These are phyloP conservation scores for Flammula alnicola DNA, from an alignment of 1,284 basidiomycete species.

Conservation along the genomic window DNA sequence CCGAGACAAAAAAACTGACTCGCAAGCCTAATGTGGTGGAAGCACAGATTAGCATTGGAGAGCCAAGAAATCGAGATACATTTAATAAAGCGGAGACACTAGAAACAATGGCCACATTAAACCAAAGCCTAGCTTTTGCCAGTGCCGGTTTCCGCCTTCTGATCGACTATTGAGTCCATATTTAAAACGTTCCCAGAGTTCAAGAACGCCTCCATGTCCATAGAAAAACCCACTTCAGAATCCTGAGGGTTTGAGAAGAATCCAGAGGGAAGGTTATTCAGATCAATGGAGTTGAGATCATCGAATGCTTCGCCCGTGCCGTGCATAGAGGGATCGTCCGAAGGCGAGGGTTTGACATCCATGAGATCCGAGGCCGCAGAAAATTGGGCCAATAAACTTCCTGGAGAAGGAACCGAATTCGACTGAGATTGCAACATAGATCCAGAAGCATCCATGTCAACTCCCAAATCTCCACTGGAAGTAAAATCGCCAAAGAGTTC, in stretches of 20 bases:
- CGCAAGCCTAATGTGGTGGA: no score
- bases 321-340: constrained; percentile 23
- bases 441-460: constrained; percentile 6
- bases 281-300: constrained; percentile 47
- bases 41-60: no score
- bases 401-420: constrained; percentile 38
- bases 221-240: constrained; percentile 37
- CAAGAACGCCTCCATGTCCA: constrained; percentile 43
- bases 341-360: constrained; percentile 26
- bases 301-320: constrained; percentile 39
- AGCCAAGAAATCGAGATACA: no score
- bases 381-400: constrained; percentile 43
- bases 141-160: constrained; percentile 10
- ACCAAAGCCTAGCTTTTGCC: constrained; percentile 1
- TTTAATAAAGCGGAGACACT: not conserved
- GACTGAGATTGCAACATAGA: constrained; percentile 11
- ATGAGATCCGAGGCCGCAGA: constrained; percentile 31
- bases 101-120: not conserved
- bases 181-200: constrained; percentile 11
- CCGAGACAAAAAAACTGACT: no score
- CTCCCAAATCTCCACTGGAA: constrained; percentile 14
- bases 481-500: constrained; percentile 29
- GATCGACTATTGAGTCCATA: constrained; percentile 24
- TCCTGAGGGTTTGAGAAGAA: constrained; percentile 38
- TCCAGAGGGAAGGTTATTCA: constrained; percentile 40